Percentiles rank a stretch among this genome's conserved stretches.
phyloP scores from a whole-genome alignment of 2,329 filamentous ascomycete genomes.

The Calonectria hongkongensis region DNA sequence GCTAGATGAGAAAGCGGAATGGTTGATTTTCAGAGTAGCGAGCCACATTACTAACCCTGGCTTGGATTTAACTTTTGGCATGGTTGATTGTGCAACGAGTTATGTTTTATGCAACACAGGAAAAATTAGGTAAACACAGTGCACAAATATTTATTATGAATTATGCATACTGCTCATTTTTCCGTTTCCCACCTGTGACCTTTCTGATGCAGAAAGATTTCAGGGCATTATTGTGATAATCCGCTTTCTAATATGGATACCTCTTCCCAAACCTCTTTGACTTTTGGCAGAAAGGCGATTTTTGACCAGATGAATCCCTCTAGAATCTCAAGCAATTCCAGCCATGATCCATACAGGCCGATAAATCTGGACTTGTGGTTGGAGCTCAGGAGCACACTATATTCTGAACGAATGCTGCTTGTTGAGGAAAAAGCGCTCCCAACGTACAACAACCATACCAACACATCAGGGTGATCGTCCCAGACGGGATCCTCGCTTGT shows the following conservation, averaged over 20 bases:
- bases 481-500: conserved; percentile 55
- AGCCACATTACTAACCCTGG: no score
- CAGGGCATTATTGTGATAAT: neutral
- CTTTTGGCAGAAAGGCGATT: conserved; percentile 57
- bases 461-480: conserved; percentile 57
- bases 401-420: conserved; percentile 55
- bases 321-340: conserved; percentile 56
- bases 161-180: no score
- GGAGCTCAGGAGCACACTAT: conserved; percentile 50
- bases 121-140: no score
- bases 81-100: no score
- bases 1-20: no score
- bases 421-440: conserved; percentile 61
- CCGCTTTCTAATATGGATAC: neutral
- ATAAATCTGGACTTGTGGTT: conserved; percentile 45
- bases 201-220: neutral
- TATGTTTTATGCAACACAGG: no score
- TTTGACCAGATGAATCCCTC: conserved; percentile 64
- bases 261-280: conserved; percentile 59
- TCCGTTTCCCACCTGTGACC: no score
- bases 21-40: no score
- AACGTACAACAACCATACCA: conserved; percentile 61
- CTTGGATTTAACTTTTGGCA: no score
- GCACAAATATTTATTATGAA: no score
- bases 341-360: conserved; percentile 56